phyloP scores from a whole-genome alignment of 2,329 filamentous ascomycete species.

The Rhytidhysteron rufulum region DNA sequence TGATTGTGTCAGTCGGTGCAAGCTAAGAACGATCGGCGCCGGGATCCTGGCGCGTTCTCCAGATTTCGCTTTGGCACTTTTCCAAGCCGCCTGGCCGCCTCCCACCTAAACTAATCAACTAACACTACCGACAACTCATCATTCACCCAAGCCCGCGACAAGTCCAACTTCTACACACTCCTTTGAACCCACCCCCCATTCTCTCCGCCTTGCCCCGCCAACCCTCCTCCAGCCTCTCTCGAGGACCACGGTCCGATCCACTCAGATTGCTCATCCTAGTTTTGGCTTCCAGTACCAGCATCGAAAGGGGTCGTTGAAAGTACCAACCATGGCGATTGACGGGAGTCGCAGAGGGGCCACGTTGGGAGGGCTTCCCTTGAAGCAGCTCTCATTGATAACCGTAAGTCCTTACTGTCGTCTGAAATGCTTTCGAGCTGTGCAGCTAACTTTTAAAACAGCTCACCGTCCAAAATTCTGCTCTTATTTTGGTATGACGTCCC shows the following conservation, averaged over 20 bases:
- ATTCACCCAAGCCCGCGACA: too few relatives aligned
- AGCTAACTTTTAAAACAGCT: slow-evolving; percentile 51
- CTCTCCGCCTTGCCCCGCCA: not conserved
- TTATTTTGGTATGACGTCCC: slow-evolving; percentile 60
- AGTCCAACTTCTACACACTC: too few relatives aligned
- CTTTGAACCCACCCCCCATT: not conserved
- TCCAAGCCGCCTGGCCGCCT: not conserved
- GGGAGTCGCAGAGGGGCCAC: slow-evolving; percentile 17
- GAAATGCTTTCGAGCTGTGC: not conserved
- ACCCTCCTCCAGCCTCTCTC: not conserved
- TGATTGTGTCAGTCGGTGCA: slow-evolving; percentile 3
- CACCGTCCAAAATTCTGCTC: slow-evolving; percentile 73
- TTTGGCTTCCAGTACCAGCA: not conserved
- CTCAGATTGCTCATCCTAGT: too few relatives aligned
- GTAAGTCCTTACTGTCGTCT: slow-evolving; percentile 40
- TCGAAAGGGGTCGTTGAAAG: slow-evolving; percentile 3
- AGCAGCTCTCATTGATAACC: slow-evolving; percentile 64
- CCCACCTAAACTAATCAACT: not conserved
- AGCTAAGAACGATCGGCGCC: not conserved
- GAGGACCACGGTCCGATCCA: not conserved
- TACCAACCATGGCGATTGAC: slow-evolving; percentile 9
- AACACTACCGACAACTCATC: not conserved
- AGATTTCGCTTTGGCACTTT: not conserved
- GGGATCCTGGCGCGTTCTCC: slow-evolving; percentile 1
- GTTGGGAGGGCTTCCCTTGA: slow-evolving; percentile 58